Conservation (phyloP, 1,139 yeast genomes). For the Eremothecium coryli region DNA sequence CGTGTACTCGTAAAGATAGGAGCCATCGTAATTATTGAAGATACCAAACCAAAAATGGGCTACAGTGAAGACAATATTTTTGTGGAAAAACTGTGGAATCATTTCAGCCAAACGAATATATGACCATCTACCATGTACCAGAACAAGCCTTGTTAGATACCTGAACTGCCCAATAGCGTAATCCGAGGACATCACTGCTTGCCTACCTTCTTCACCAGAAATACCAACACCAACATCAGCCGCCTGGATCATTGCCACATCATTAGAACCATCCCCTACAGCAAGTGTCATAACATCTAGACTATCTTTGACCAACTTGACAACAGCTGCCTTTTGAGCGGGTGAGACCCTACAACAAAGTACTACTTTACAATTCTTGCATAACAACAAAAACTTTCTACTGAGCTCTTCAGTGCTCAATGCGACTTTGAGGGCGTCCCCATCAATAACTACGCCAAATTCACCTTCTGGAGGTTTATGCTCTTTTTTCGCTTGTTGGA, state of each 20-base stretch:
- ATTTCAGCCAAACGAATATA: conserved; percentile 85
- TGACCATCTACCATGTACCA: conserved; percentile 96
- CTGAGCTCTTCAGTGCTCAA: conserved; percentile 46
- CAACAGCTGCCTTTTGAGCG: conserved; percentile 93
- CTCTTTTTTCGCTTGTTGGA: conserved; percentile 57
- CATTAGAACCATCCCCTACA: conserved; percentile 97
- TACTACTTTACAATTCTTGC: conserved; percentile 91
- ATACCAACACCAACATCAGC: conserved; percentile 98
- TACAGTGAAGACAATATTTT: conserved; percentile 80
- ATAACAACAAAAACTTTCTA: conserved; percentile 68
- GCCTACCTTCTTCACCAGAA: conserved; percentile 97
- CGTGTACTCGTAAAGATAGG: conserved; percentile 86
- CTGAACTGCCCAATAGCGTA: conserved; percentile 95
- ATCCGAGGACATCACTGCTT: conserved; percentile 96
- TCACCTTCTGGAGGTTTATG: conserved; percentile 73
- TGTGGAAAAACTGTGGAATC: conserved; percentile 90
- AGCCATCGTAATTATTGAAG: conserved; percentile 76
- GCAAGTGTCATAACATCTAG: conserved; percentile 84
- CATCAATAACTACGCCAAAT: conserved; percentile 83
- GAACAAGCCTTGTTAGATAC: conserved; percentile 61
- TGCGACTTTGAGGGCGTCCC: conserved; percentile 77
- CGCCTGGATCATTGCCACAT: conserved; percentile 97
- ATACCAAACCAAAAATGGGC: conserved; percentile 92
- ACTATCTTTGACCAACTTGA: conserved; percentile 73
- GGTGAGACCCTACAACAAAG: conserved; percentile 96